phyloP scores from a whole-genome alignment of 768 basidiomycete species.

The Harrya chromipes region DNA sequence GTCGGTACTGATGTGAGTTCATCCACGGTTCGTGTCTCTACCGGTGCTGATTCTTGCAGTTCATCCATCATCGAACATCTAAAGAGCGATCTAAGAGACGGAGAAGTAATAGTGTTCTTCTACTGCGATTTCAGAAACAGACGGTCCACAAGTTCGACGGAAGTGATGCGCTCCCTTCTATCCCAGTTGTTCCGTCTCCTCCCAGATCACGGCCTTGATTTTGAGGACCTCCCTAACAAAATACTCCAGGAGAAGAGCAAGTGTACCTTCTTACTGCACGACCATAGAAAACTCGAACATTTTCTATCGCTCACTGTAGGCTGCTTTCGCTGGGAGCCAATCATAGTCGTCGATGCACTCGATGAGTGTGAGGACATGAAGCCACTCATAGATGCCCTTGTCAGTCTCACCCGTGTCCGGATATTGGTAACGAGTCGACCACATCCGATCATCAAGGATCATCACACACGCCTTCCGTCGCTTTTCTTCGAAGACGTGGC shows the following conservation, averaged over 20 bases:
- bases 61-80: not conserved
- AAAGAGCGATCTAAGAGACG: not conserved
- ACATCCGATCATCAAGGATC: not conserved
- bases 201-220: not conserved
- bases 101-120: constrained; percentile 2
- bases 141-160: not conserved
- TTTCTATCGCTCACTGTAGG: not conserved
- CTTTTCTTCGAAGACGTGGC: not conserved
- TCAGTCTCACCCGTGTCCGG: not conserved
- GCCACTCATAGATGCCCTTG: not conserved
- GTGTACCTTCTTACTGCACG: not conserved
- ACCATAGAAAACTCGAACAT: not conserved
- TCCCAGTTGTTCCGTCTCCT: constrained; percentile 1
- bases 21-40: not conserved
- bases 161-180: constrained; percentile 8
- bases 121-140: constrained; percentile 10
- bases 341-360: constrained; percentile 2
- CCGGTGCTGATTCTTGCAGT: not conserved
- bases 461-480: not conserved
- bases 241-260: constrained; percentile 2
- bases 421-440: not conserved
- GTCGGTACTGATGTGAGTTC: not conserved
- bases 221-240: not conserved
- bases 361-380: constrained; percentile 1
- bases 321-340: not conserved